Base-by-base conservation (phyloP, 495 filamentous ascomycete genomes). In the Hyaloscypha bicolor region DNA sequence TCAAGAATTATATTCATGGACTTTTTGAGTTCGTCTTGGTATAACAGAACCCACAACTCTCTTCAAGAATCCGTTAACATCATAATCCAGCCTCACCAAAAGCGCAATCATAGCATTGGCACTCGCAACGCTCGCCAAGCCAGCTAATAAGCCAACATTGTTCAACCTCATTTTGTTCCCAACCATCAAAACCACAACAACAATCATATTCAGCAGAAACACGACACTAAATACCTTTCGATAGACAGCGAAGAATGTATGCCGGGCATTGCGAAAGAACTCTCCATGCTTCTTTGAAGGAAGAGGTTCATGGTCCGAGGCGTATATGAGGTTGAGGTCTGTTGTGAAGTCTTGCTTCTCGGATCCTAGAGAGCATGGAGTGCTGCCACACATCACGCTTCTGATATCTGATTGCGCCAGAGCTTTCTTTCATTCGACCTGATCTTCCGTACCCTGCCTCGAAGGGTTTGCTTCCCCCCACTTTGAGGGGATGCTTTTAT, bases 1-100 rank as follows among this genome's bases (percentile, higher is more conserved):
- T 58, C 9, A 37, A 12, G 12, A 37, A 12, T 37, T 37, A 37
- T 0, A 37, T 37, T 37, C 6, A 37, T 25, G 25, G 25, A 25
- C 25, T 25, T 25, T 25, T 25, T 2, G 25, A 25, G 25, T 25
- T 25, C 25, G 25, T 1, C 25, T 25, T 25, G 25, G 25, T 25
- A 25, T 1, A 25, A 25, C 25, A 25, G 25, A 25, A 25, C 25
- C 25, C 25, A 25, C 25, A 25, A 66, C 64, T 61, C 42, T 61
- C 64, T 78, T 76, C 72, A 91, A 94, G 33, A 92, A 82, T 22
- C 83, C 71, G 76, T 95, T 95, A 71, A 95, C 84, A 19, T 93
- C 82, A 60, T 91, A 82, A 65, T 93, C 91, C 71, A 93, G 90
- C 5, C 91, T 87, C 69, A 91, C 88, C 32, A 92, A 65, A 30